A percentile compares a stretch with the other conserved stretches of the same genome.
These are phyloP conservation scores for Syzygium oleosum DNA, from an alignment of 345 rosid species.

Conservation along the genomic window DNA sequence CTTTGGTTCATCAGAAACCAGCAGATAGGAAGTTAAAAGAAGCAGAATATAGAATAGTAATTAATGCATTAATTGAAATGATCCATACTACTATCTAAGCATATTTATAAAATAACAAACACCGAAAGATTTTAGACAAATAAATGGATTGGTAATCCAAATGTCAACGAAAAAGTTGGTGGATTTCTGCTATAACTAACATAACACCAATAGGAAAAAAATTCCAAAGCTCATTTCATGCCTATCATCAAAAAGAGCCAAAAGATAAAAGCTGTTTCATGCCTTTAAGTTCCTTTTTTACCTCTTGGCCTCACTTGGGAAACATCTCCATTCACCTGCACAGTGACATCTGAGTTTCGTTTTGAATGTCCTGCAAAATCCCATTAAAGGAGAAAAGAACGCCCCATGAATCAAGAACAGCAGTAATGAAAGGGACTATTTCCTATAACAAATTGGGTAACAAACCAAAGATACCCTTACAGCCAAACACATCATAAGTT, in stretches of 20 bases:
- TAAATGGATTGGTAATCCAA: neutral
- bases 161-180: neutral
- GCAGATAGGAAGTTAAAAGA: neutral
- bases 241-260: neutral
- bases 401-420: neutral
- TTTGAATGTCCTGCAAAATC: constrained; percentile 12
- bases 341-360: constrained; percentile 3
- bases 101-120: neutral
- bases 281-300: neutral
- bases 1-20: no score
- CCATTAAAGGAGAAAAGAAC: neutral
- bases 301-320: constrained; percentile 20
- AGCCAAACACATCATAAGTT: neutral
- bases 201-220: neutral
- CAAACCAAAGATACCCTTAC: neutral
- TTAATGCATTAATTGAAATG: neutral
- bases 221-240: neutral
- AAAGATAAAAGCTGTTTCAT: neutral
- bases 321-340: constrained; percentile 8
- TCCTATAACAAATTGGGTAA: neutral
- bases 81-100: neutral
- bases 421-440: neutral
- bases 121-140: neutral
- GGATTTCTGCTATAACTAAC: neutral
- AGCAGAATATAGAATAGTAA: no score